These are phyloP conservation scores for Schizothecium vesticola DNA, from an alignment of 495 filamentous ascomycete genomes.

Conservation along the genomic window DNA sequence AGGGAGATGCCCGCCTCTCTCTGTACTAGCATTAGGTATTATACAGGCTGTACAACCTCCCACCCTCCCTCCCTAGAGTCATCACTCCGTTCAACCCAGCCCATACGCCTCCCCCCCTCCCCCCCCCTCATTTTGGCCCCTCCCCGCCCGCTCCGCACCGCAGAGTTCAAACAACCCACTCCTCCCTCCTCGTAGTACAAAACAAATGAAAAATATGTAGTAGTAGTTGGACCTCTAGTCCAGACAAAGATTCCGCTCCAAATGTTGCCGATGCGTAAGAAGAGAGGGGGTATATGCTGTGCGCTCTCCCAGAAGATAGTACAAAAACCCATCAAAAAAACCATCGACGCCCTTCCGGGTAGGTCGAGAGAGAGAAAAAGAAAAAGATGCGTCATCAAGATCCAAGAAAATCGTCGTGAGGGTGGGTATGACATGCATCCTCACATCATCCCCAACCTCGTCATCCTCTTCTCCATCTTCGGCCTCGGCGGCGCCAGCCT, in stretches of 20 bases:
- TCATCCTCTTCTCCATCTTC: slow-evolving; percentile 71
- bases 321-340: not conserved
- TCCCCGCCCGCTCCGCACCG: not conserved
- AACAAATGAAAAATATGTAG: not conserved
- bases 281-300: slow-evolving; percentile 2
- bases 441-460: slow-evolving; percentile 82
- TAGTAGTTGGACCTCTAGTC: not conserved
- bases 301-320: slow-evolving; percentile 6
- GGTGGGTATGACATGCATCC: too few species aligned
- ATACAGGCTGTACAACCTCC: slow-evolving; percentile 5
- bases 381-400: not conserved
- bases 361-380: not conserved
- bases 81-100: not conserved
- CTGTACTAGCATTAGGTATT: slow-evolving; percentile 12
- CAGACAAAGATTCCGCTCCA: not conserved
- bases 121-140: not conserved
- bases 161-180: not conserved
- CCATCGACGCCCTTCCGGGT: not conserved
- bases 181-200: not conserved
- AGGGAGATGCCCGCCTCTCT: not conserved
- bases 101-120: not conserved
- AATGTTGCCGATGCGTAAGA: slow-evolving; percentile 4
- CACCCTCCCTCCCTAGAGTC: not conserved
- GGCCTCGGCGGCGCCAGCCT: slow-evolving; percentile 24
- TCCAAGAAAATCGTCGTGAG: too few species aligned